phyloP scores from a whole-genome alignment of 2,329 filamentous ascomycete genomes.

The Microascus cirrosus region DNA sequence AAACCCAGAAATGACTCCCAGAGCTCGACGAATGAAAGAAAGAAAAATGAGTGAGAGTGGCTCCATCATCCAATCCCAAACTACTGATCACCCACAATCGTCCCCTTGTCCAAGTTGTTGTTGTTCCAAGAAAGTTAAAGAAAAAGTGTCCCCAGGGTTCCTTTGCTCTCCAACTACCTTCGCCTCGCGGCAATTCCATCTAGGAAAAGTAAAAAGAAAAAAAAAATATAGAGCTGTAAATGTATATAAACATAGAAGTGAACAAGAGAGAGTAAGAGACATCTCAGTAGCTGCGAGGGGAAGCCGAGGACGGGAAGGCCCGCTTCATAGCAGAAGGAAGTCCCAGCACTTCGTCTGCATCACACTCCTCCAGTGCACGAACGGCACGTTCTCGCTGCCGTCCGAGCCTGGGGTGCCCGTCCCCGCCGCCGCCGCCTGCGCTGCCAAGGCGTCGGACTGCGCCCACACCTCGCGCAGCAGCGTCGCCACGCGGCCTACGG shows the following conservation, averaged over 20 bases:
- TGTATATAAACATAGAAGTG: slow-evolving; percentile 9
- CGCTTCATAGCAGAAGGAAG: slow-evolving; percentile 69
- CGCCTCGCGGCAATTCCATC: slow-evolving; percentile 6
- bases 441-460: slow-evolving; percentile 49
- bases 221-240: slow-evolving; percentile 3
- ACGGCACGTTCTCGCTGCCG: slow-evolving; percentile 34
- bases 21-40: slow-evolving; percentile 1
- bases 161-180: not conserved
- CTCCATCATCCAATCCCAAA: not conserved
- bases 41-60: slow-evolving; percentile 6
- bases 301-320: not conserved
- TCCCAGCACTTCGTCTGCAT: slow-evolving; percentile 91
- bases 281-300: slow-evolving; percentile 5
- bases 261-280: slow-evolving; percentile 5
- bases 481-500: slow-evolving; percentile 71
- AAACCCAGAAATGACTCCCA: not conserved
- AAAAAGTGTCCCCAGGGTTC: not conserved
- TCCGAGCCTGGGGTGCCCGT: slow-evolving; percentile 23
- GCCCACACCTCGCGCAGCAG: slow-evolving; percentile 79
- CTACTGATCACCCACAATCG: not conserved
- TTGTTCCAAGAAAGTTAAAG: not conserved
- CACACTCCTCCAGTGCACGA: slow-evolving; percentile 88
- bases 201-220: slow-evolving; percentile 2
- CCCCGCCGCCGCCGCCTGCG: slow-evolving; percentile 19
- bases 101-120: not conserved